Evolutionary conservation across 805 yeast genomes (phyloP).

Genomic region (Pichia exigua): DNA sequence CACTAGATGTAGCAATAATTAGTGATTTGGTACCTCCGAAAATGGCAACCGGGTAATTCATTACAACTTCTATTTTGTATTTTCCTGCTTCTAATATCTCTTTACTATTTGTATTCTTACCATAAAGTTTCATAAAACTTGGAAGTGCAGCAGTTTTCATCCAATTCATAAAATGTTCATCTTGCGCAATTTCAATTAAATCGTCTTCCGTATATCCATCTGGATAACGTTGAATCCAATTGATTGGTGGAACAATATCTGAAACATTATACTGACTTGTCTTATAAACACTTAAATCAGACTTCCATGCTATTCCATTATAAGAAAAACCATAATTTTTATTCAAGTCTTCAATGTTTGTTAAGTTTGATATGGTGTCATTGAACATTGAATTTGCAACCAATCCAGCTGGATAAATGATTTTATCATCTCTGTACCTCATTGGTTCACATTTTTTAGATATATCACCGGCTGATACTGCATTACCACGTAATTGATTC

Average conservation of each 20-base stretch:
- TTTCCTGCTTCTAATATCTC: conserved; percentile 48
- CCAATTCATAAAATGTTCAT: conserved; percentile 94
- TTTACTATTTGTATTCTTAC: conserved; percentile 54
- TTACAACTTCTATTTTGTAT: conserved; percentile 57
- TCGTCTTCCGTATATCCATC: conserved; percentile 82
- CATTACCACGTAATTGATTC: conserved; percentile 71
- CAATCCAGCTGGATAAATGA: conserved; percentile 85
- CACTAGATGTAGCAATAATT: conserved; percentile 72
- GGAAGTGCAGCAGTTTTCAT: conserved; percentile 96
- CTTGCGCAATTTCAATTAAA: conserved; percentile 62
- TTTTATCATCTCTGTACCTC: conserved; percentile 30
- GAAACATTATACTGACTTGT: conserved; percentile 58
- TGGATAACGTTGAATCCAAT: conserved; percentile 76
- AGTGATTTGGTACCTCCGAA: conserved; percentile 88
- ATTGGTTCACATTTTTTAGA: conserved; percentile 49
- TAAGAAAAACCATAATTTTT: conserved; percentile 38
- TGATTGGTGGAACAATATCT: conserved; percentile 89
- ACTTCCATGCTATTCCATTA: conserved; percentile 74
- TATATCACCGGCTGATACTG: conserved; percentile 46
- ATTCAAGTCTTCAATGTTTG: conserved; percentile 19
- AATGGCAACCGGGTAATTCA: conserved; percentile 73
- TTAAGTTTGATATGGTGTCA: conserved; percentile 64
- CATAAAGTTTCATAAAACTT: conserved; percentile 74
- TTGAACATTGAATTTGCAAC: conserved; percentile 90
- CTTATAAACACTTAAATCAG: conserved; percentile 67